phyloP scores from a whole-genome alignment of 2,329 filamentous ascomycete genomes.

The Xylaria sp. region DNA sequence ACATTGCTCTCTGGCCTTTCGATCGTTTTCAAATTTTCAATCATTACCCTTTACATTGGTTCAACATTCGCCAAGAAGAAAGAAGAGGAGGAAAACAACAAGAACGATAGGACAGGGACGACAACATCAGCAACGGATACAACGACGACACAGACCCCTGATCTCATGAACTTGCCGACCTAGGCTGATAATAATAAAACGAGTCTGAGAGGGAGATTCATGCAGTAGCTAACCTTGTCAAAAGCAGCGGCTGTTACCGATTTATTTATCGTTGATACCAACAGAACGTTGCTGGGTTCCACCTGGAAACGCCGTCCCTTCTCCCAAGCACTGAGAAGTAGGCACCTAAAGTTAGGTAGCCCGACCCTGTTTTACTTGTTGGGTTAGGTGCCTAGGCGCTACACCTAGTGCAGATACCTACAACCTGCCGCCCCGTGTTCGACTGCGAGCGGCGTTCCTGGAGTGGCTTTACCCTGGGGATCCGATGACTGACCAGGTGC shows the following conservation, averaged over 20 bases:
- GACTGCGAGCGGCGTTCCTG: constrained; percentile 10
- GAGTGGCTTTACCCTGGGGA: constrained; percentile 12
- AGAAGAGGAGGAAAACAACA: background rate
- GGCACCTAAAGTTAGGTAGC: constrained; percentile 14
- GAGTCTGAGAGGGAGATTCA: background rate
- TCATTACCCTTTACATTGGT: background rate
- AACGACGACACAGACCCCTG: background rate
- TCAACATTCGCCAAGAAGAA: background rate
- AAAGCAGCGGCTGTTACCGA: background rate
- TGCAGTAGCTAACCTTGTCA: constrained; percentile 13
- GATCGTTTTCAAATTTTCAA: background rate
- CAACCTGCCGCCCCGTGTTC: background rate
- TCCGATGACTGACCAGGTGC: constrained; percentile 12
- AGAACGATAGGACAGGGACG: background rate
- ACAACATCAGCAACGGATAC: background rate
- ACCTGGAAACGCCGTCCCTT: constrained; percentile 17
- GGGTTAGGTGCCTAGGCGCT: background rate
- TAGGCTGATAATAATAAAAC: background rate
- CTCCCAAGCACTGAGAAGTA: too few species aligned
- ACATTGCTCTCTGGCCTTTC: background rate
- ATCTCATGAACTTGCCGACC: background rate
- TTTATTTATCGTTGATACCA: constrained; percentile 10
- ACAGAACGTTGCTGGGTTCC: constrained; percentile 18
- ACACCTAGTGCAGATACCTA: background rate
- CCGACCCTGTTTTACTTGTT: background rate